Evolutionary conservation across 1,284 basidiomycete species (phyloP), one percentile per base, ranked within the genome.

Genomic region (Malassezia dermatis): DNA sequence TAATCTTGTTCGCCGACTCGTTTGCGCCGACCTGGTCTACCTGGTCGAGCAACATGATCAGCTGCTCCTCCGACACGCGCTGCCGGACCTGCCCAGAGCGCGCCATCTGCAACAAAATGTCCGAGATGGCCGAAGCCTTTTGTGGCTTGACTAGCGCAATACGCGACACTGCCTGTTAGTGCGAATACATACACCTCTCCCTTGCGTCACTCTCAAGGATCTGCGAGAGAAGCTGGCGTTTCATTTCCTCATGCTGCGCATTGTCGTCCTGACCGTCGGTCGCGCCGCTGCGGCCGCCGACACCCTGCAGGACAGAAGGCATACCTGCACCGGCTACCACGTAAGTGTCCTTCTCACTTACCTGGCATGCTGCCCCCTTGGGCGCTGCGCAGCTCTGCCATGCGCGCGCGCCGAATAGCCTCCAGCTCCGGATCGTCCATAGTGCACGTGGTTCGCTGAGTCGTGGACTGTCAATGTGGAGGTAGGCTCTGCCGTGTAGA

Each of bases 1-100:
- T 71, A 50, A 72, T 72, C 58, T 72, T 72, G 8, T 61, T 61
- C 0, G 61, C 54, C 23, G 51, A 53, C 13, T 54, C 53, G 8
- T 58, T 53, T 1, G 53, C 48, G 15, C n/a, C 13, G n/a, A 68
- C 66, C 40, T 69, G 66, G 30, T 76, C 75, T 1, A 90, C 90
- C 81, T 96, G 90, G 72, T 96, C 88, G 51, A 98, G 80, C 17
- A 98, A 78, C 32, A 84, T 85, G 68, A 96, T 93, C 56, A 98
- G 80, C 71, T 93, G 89, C 43, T 82, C 80, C 74, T 98, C 93
- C 24, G 82, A 84, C 40, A 98, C 85, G 51, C 85, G 81, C 11
- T 86, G 86, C 51, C 86, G 81, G 44, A 96, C 78, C 75, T 95
- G 90, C n/a, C 91, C 90, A 2, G 82, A 81, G 76, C 91, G 88